These are phyloP conservation scores for Geum urbanum DNA, from an alignment of 306 rosid genomes.

Conservation along the genomic window DNA sequence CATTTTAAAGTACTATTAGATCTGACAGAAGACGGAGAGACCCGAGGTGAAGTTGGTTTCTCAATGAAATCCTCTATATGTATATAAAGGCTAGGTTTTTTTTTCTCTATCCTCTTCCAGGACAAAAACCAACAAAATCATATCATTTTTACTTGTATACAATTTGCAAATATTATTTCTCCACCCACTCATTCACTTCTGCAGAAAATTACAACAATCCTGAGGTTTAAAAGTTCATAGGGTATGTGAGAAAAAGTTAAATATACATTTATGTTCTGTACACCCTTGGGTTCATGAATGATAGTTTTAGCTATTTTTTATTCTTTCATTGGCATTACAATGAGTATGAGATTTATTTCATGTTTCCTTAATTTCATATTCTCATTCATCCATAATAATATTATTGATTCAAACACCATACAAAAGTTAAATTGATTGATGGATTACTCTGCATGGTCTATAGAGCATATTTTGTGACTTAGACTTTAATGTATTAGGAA, in stretches of 20 bases:
- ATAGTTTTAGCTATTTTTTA: neutral
- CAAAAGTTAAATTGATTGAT: neutral
- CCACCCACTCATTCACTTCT: neutral
- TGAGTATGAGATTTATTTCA: neutral
- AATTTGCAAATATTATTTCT: neutral
- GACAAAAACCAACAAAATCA: neutral
- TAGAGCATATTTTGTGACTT: neutral
- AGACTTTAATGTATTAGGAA: slow-evolving; percentile 42
- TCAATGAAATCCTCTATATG: neutral
- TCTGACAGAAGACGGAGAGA: neutral
- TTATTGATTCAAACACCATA: neutral
- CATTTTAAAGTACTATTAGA: neutral
- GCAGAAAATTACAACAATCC: too few species aligned
- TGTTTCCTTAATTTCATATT: slow-evolving; percentile 13
- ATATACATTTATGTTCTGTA: neutral
- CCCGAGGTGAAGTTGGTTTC: neutral
- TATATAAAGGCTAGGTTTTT: neutral
- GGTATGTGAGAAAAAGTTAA: neutral
- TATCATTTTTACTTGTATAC: neutral
- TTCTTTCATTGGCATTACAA: neutral
- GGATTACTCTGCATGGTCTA: slow-evolving; percentile 13
- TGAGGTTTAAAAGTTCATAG: neutral
- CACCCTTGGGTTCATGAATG: too few species aligned
- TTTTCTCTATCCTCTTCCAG: neutral
- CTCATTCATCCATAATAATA: neutral